Conservation (phyloP, 805 yeast genomes). For the Debaryomyces hansenii region DNA sequence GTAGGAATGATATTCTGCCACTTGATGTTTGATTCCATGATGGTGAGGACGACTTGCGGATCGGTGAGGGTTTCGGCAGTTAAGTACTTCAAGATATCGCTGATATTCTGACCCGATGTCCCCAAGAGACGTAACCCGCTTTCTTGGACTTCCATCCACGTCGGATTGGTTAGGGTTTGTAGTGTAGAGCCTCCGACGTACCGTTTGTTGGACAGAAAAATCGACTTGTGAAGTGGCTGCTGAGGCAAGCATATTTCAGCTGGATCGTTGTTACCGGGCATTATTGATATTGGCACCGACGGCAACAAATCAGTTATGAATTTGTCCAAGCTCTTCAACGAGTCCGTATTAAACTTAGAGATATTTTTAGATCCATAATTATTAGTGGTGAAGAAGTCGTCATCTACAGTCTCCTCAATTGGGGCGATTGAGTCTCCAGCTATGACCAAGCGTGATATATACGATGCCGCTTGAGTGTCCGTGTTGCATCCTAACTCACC, state of each 20-base stretch:
- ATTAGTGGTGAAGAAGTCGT: slow-evolving; percentile 33
- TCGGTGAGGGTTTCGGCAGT: slow-evolving; percentile 32
- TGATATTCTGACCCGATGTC: slow-evolving; percentile 81
- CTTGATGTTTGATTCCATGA: slow-evolving; percentile 62
- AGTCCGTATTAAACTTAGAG: slow-evolving; percentile 49
- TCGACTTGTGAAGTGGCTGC: slow-evolving; percentile 79
- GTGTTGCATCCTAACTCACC: slow-evolving; percentile 60
- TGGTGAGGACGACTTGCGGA: slow-evolving; percentile 35
- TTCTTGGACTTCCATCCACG: slow-evolving; percentile 53
- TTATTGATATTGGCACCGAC: slow-evolving; percentile 66
- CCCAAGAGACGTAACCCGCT: slow-evolving; percentile 62
- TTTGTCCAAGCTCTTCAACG: slow-evolving; percentile 56
- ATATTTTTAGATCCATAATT: slow-evolving; percentile 54
- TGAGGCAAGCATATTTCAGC: slow-evolving; percentile 86
- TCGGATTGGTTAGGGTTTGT: slow-evolving; percentile 58
- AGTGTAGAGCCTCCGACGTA: slow-evolving; percentile 41
- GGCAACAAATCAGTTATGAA: slow-evolving; percentile 56
- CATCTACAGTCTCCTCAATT: slow-evolving; percentile 22
- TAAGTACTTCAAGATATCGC: slow-evolving; percentile 72
- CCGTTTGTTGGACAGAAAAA: slow-evolving; percentile 51
- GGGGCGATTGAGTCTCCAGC: slow-evolving; percentile 69
- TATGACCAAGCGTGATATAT: slow-evolving; percentile 55
- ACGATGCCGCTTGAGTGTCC: slow-evolving; percentile 22
- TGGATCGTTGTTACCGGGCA: slow-evolving; percentile 89
- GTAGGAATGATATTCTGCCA: slow-evolving; percentile 94